These are phyloP conservation scores for Albugo candida DNA, from an alignment of 352 stramenopile genomes.

Conservation along the genomic window DNA sequence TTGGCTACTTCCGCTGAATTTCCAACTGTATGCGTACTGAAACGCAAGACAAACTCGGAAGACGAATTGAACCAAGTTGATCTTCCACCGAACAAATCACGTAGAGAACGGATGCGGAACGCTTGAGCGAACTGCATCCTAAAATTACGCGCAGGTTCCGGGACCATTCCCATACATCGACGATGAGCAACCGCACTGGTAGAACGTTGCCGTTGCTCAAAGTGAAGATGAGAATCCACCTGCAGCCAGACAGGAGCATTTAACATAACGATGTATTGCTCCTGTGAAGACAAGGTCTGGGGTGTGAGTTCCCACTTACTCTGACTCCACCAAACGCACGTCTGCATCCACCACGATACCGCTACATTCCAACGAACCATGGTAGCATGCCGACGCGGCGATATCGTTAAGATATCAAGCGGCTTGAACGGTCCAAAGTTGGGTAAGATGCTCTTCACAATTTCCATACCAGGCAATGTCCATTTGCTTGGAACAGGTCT, in stretches of 20 bases:
- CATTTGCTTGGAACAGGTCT: conserved; percentile 1
- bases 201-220: neutral
- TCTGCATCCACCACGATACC: neutral
- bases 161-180: neutral
- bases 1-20: too few species aligned
- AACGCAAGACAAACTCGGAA: too few species aligned
- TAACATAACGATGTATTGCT: neutral
- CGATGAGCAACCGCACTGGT: neutral
- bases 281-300: too few species aligned
- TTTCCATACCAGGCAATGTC: neutral
- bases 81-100: too few species aligned
- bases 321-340: conserved; percentile 4
- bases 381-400: conserved; percentile 2
- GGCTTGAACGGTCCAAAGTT: neutral
- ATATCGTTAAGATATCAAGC: conserved; percentile 4
- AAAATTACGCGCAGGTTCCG: neutral
- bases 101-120: neutral
- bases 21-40: too few species aligned
- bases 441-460: conserved; percentile 1
- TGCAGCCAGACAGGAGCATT: conserved; percentile 6
- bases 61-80: too few species aligned
- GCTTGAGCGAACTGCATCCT: too few species aligned
- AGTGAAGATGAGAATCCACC: neutral
- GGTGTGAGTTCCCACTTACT: conserved; percentile 3
- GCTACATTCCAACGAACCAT: conserved; percentile 2